phyloP scores from a whole-genome alignment of 192 early-diverging fungal species.

The Rhizophagus prolifer region DNA sequence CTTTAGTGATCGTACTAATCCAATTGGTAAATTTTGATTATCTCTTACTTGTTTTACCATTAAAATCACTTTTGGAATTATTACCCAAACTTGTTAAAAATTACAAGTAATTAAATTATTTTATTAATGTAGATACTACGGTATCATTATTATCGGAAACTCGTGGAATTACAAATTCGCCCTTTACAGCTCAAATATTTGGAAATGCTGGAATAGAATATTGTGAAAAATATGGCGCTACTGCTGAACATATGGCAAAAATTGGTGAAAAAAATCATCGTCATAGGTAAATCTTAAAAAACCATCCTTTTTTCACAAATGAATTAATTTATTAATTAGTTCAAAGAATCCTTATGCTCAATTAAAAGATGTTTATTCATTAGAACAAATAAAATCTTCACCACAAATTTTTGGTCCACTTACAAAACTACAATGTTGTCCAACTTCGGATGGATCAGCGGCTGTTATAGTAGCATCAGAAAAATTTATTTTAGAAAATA shows the following conservation, averaged over 20 bases:
- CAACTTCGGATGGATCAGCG: conserved; percentile 71
- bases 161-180: conserved; percentile 54
- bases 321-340: conserved; percentile 16
- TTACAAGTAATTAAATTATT: background rate
- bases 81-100: too few relatives aligned
- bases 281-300: conserved; percentile 41
- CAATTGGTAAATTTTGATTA: conserved; percentile 42
- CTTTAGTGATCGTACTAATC: conserved; percentile 63
- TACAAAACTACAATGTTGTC: conserved; percentile 74
- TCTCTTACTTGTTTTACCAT: too few relatives aligned
- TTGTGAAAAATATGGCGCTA: conserved; percentile 62
- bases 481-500: conserved; percentile 61
- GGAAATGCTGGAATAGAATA: conserved; percentile 73
- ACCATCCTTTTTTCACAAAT: too few relatives aligned
- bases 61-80: too few relatives aligned
- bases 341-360: conserved; percentile 71
- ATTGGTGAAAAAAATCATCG: conserved; percentile 77
- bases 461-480: conserved; percentile 67
- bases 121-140: conserved; percentile 50
- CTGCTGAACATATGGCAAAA: conserved; percentile 55
- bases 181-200: conserved; percentile 70
- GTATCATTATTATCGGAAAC: conserved; percentile 54
- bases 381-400: conserved; percentile 63
- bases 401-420: conserved; percentile 67
- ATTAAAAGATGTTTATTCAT: conserved; percentile 60